phyloP scores from a whole-genome alignment of 345 rosid genomes.

The Dipteronia dyeriana region DNA sequence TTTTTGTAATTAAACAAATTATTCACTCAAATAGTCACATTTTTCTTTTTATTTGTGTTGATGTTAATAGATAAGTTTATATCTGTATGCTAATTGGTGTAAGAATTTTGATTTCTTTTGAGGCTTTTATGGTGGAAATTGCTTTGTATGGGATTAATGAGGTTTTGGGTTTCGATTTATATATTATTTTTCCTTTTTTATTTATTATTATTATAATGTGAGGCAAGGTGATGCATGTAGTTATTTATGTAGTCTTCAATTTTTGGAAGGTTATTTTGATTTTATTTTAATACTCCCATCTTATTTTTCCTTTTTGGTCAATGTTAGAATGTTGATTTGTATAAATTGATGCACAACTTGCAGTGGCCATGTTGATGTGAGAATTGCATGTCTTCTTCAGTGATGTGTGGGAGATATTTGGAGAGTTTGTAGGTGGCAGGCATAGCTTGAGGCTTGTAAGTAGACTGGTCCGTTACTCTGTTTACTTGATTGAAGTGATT shows the following conservation, averaged over 20 bases:
- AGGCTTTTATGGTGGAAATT: neutral
- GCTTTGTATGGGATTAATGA: neutral
- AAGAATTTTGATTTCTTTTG: neutral
- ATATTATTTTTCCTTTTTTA: neutral
- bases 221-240: neutral
- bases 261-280: neutral
- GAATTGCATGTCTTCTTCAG: constrained; percentile 1
- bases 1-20: too few species aligned
- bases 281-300: neutral
- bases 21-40: too few species aligned
- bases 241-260: neutral
- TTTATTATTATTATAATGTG: neutral
- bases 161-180: constrained; percentile 1
- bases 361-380: constrained; percentile 11
- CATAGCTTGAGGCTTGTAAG: neutral
- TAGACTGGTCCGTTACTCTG: neutral
- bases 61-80: neutral
- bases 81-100: neutral
- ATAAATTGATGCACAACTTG: constrained; percentile 16
- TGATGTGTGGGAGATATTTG: constrained; percentile 11
- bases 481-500: constrained; percentile 9
- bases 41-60: too few species aligned
- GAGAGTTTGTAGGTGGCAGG: constrained; percentile 7
- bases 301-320: neutral
- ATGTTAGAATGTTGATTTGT: neutral